A percentile compares a stretch with the other conserved stretches of the same genome.
These are phyloP conservation scores for Aspergillus sclerotioniger DNA, from an alignment of 495 filamentous ascomycete genomes.

Conservation along the genomic window DNA sequence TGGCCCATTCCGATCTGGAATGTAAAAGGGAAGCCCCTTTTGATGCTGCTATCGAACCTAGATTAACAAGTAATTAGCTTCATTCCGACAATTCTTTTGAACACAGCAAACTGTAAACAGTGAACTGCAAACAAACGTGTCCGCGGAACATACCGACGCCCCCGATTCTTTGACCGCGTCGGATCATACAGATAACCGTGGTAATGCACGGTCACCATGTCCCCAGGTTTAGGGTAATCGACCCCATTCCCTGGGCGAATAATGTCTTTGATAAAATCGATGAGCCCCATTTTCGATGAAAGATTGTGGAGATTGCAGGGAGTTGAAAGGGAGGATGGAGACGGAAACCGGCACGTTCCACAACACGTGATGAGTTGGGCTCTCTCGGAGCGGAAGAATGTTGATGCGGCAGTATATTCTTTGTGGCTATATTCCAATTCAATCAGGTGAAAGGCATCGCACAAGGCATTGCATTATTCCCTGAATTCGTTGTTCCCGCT, in stretches of 20 bases:
- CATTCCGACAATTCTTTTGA: not conserved
- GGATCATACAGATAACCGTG: conserved; percentile 71
- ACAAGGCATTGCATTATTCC: too few species aligned
- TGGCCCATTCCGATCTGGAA: conserved; percentile 23
- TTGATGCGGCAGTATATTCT: too few species aligned
- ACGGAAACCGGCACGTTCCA: too few species aligned
- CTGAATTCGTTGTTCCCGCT: too few species aligned
- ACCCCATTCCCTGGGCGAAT: conserved; percentile 46
- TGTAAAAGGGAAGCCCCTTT: conserved; percentile 20
- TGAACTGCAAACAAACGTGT: not conserved
- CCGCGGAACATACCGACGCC: conserved; percentile 38
- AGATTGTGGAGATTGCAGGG: too few species aligned
- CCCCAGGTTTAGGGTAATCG: conserved; percentile 52
- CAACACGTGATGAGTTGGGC: too few species aligned
- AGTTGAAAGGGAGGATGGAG: too few species aligned
- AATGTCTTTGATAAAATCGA: conserved; percentile 47
- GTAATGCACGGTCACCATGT: conserved; percentile 71
- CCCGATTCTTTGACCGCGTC: conserved; percentile 37
- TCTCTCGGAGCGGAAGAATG: too few species aligned
- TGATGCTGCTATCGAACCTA: conserved; percentile 28
- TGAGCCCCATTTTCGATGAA: conserved; percentile 24
- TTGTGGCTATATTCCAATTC: too few species aligned
- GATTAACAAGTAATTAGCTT: not conserved
- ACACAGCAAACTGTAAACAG: not conserved
- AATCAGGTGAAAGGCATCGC: too few species aligned